Evolutionary conservation across 192 early-diverging fungal genomes (phyloP).

Genomic region (Coemansia umbellata): DNA sequence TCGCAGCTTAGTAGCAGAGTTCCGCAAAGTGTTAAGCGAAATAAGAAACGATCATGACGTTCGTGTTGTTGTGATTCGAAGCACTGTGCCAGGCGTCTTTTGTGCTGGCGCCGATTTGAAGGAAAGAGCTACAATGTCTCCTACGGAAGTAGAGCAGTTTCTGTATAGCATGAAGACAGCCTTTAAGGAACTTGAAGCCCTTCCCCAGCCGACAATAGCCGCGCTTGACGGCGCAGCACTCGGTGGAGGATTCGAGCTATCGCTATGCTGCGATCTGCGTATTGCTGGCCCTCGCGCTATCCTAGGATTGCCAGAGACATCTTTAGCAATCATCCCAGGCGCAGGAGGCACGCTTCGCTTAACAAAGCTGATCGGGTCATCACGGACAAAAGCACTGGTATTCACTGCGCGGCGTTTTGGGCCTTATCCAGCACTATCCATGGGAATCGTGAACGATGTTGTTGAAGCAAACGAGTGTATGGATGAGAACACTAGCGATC

Average conservation of each 20-base stretch:
- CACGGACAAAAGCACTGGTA: conserved; percentile 90
- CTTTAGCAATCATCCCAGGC: conserved; percentile 93
- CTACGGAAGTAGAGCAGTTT: conserved; percentile 73
- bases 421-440: conserved; percentile 58
- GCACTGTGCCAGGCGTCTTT: conserved; percentile 77
- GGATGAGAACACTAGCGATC: conserved; percentile 28
- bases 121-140: conserved; percentile 80
- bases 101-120: conserved; percentile 96
- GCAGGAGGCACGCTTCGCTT: conserved; percentile 95
- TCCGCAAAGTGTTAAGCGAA: conserved; percentile 62
- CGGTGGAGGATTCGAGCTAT: conserved; percentile 90
- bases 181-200: conserved; percentile 78
- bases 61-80: conserved; percentile 78
- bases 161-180: conserved; percentile 70
- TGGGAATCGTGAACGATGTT: conserved; percentile 73
- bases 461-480: conserved; percentile 17
- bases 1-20: conserved; percentile 64
- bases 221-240: conserved; percentile 91
- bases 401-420: conserved; percentile 76
- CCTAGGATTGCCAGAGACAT: conserved; percentile 89
- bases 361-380: conserved; percentile 77
- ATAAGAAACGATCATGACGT: conserved; percentile 56
- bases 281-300: conserved; percentile 76
- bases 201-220: conserved; percentile 92
- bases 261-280: conserved; percentile 84